Conservation (phyloP, 1,139 yeast species). For the Meyerozyma elateridarum region DNA sequence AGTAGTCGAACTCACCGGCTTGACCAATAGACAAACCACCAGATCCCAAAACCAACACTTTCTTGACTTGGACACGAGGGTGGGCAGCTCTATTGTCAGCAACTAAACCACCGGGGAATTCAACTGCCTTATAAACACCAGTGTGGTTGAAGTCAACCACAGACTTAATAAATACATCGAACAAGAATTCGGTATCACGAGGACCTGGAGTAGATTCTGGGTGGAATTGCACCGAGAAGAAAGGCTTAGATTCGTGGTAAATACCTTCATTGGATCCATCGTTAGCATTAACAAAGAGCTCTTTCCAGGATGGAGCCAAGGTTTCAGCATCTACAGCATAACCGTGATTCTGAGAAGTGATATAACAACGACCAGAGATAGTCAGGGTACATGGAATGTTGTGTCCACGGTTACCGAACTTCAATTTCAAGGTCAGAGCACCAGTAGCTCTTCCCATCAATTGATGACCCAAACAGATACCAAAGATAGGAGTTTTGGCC, state of each 20-base stretch:
- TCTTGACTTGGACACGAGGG: constrained; percentile 81
- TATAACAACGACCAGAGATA: constrained; percentile 93
- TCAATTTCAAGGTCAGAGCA: constrained; percentile 84
- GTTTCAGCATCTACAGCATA: constrained; percentile 87
- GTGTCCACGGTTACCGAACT: constrained; percentile 99
- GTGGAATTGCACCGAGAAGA: constrained; percentile 98
- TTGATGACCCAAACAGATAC: constrained; percentile 99
- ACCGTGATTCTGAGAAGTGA: constrained; percentile 99
- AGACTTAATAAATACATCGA: constrained; percentile 85
- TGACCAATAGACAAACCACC: constrained; percentile 99
- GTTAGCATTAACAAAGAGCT: constrained; percentile 90
- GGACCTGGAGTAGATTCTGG: constrained; percentile 99
- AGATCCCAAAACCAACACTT: constrained; percentile 93
- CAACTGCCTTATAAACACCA: constrained; percentile 63
- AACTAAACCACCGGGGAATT: constrained; percentile 83
- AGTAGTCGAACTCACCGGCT: constrained; percentile 99
- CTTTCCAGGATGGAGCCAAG: constrained; percentile 81
- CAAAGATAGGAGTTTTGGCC: constrained; percentile 79
- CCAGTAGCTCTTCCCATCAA: constrained; percentile 94
- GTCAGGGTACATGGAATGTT: constrained; percentile 96
- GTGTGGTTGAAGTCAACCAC: constrained; percentile 58
- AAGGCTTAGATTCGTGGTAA: constrained; percentile 81
- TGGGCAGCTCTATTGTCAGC: constrained; percentile 70
- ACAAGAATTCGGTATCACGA: constrained; percentile 95
- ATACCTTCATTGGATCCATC: constrained; percentile 99